These are phyloP conservation scores for Wickerhamiella azymoides DNA, from an alignment of 805 yeast species.

Conservation along the genomic window DNA sequence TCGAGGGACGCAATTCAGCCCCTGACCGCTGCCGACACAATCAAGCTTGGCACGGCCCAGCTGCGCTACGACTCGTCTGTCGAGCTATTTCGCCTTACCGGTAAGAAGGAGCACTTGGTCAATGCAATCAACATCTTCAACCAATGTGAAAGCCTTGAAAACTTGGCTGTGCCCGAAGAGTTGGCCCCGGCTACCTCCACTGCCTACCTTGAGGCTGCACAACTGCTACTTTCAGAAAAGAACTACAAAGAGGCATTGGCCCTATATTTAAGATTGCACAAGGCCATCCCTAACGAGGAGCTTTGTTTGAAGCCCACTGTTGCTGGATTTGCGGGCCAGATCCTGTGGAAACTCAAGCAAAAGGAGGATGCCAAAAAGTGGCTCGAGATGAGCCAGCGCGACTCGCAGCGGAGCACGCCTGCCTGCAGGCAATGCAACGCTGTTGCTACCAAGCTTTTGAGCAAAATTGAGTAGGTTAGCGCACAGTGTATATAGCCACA, in stretches of 20 bases:
- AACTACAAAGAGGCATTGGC: slow-evolving; percentile 17
- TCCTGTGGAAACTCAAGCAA: slow-evolving; percentile 19
- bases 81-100: slow-evolving; percentile 14
- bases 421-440: slow-evolving; percentile 17
- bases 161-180: slow-evolving; percentile 2
- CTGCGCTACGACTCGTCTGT: slow-evolving; percentile 18
- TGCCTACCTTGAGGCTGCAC: slow-evolving; percentile 18
- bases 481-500: slow-evolving; percentile 7
- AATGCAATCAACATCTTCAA: slow-evolving; percentile 5
- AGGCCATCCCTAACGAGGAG: slow-evolving; percentile 14
- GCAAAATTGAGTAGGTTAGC: slow-evolving; percentile 4
- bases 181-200: slow-evolving; percentile 9
- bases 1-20: slow-evolving; percentile 19
- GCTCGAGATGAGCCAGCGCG: slow-evolving; percentile 12
- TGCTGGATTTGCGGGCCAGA: slow-evolving; percentile 18
- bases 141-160: background rate
- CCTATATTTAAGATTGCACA: slow-evolving; percentile 16
- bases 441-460: slow-evolving; percentile 11
- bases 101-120: slow-evolving; percentile 4
- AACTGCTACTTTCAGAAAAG: slow-evolving; percentile 10
- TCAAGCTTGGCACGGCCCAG: slow-evolving; percentile 19
- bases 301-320: slow-evolving; percentile 14
- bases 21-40: slow-evolving; percentile 18
- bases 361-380: slow-evolving; percentile 13
- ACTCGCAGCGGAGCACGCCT: slow-evolving; percentile 14